Evolutionary conservation across 371 early-diverging fungal genomes (phyloP), one percentile per base, ranked within the genome.

Genomic region (Apophysomyces trapeziformis): DNA sequence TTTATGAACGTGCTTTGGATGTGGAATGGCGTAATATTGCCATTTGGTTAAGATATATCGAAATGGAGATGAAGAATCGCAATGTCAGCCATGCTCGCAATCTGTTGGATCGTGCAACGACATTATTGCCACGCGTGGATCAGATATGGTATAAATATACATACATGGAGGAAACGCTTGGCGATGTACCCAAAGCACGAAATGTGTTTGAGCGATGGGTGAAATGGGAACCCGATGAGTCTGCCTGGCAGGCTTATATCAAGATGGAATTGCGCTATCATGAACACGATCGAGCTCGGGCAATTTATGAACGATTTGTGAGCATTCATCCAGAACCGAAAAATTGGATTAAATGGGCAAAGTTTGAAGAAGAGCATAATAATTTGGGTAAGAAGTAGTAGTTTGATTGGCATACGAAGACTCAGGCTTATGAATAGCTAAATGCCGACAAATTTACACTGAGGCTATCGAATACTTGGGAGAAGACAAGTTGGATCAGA

Each of bases 161-260:
- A 5, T 94, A 95, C 71, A 97, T 98, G 97, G 99, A 99, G 72
- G 98, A 98, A 72, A 84, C 91, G 72, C 74, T 98, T 72, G 96
- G 93, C 45, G 96, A 98, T 64, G 87, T 96, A 0, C 85, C 89
- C 3, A 94, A 95, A 5, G 95, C 95, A 6, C 85, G 98, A 26
- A 92, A 92, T 60, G 92, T 99, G 18, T 99, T 98, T 84, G 96
- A 97, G 64, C 90, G 99, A 46, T 99, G 99, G 99, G 96, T 99
- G 96, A 87, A 92, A 63, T 98, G 99, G 98, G 96, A 97, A 68
- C 98, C 98, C 3, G 81, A 87, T 50, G 95, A 93, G 68, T 88
- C 89, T 11, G 97, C 96, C 0, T 99, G 97, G 97, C 79, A 83
- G 74, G 94, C 96, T 0, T 99, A 95, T 69, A 90, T 97, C 63